Base-by-base conservation (phyloP, 306 rosid species). In the Echinosophora koreensis region DNA sequence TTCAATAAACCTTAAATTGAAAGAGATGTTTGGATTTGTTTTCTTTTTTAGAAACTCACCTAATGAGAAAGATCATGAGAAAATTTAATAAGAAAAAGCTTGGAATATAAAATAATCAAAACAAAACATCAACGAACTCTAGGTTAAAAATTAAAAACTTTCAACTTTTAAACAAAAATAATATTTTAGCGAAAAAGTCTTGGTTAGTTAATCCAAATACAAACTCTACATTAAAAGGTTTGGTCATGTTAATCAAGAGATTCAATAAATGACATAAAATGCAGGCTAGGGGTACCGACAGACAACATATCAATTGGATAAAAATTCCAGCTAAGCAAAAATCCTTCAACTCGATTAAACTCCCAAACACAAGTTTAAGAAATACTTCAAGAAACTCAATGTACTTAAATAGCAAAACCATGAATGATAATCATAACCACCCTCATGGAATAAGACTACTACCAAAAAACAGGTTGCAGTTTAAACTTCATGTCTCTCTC, bases 401-500 rank as follows among this genome's bases (percentile, higher is more conserved):
- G 81, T 76, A 63, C 17, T 68, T 51, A 52, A 81, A 62, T 52
- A 30, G 47, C 47, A 70, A 76, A 63, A 50, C 8, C 66, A 76
- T 50, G 15, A 55, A 54, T 32, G 47, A 54, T 34, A 1, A 55
- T 41, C 74, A 30, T 32, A 41, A 18, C 5, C 52, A 16, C 59
- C 65, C 49, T 28, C 67, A 42, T 13, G 61, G 17, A 69, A 63
- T 17, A 28, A 50, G n/a, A n/a, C n/a, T 74, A 35, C 75, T 64
- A 65, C 57, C 41, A 60, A 82, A 82, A 71, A 76, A 75, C 17
- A 35, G 0, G 30, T 62, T 54, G 42, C 46, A 34, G 75, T 54
- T 69, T 7, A 52, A 76, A 70, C 73, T 61, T 75, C 81, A 55
- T n/a, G 56, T 57, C 72, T 37, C 60, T 57, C 72, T 37, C 60